Percentiles rank a stretch among this genome's conserved stretches.
phyloP scores from a whole-genome alignment of 176 grass and related monocot species.

The Saccharum spontaneum region DNA sequence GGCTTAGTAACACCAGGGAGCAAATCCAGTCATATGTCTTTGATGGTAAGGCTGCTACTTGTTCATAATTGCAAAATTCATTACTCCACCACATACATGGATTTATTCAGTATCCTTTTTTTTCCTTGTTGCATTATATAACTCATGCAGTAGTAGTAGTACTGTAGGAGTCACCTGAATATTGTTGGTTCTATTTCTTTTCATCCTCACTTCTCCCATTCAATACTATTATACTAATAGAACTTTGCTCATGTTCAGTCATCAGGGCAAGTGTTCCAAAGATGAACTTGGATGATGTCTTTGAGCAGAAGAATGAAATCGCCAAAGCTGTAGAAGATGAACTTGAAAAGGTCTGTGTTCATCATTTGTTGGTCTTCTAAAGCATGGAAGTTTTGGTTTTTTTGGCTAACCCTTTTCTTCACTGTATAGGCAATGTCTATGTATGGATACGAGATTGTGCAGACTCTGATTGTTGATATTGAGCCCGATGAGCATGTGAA shows the following conservation, averaged over 20 bases:
- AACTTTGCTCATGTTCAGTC: constrained; percentile 49
- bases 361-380: constrained; percentile 14
- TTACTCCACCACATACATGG: neutral
- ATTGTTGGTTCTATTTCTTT: constrained; percentile 8
- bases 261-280: constrained; percentile 92
- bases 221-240: constrained; percentile 43
- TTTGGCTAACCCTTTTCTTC: constrained; percentile 27
- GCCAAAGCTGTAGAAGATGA: constrained; percentile 87
- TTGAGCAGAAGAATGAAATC: constrained; percentile 90
- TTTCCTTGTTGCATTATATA: neutral
- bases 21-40: constrained; percentile 97
- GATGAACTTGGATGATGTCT: constrained; percentile 79
- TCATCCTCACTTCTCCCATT: neutral
- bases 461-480: constrained; percentile 85
- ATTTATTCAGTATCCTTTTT: neutral
- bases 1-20: constrained; percentile 73
- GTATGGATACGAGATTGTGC: constrained; percentile 89
- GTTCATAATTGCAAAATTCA: constrained; percentile 12
- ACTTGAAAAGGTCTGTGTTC: constrained; percentile 74
- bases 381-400: neutral
- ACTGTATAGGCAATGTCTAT: constrained; percentile 70
- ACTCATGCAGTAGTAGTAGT: neutral
- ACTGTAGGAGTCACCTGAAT: constrained; percentile 3
- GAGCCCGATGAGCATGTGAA: constrained; percentile 84
- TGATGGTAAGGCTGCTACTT: constrained; percentile 53